phyloP scores from a whole-genome alignment of 2,329 filamentous ascomycete species.

The Bipolaris zeicola region DNA sequence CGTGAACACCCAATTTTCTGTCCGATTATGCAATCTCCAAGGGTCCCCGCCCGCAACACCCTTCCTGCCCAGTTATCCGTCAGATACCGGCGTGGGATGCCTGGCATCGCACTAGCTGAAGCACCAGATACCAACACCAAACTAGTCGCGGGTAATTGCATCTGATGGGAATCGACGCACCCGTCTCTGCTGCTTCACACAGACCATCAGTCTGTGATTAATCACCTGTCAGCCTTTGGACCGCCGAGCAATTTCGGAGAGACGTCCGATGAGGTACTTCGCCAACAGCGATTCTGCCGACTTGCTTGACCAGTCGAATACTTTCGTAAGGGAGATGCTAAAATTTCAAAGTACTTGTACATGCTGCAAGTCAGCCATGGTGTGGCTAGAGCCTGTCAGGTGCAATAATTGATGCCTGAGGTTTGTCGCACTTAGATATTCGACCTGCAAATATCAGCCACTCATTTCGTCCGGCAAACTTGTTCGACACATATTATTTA shows the following conservation, averaged over 20 bases:
- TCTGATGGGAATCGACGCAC: not conserved
- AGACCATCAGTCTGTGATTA: not conserved
- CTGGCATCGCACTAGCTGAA: slow-evolving; percentile 4
- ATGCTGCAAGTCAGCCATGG: not conserved
- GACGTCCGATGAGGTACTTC: not conserved
- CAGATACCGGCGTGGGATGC: slow-evolving; percentile 3
- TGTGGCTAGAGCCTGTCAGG: not conserved
- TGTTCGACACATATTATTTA: not conserved
- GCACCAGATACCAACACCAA: slow-evolving; percentile 6
- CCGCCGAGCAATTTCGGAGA: not conserved
- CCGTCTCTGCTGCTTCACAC: not conserved
- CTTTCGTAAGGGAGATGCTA: not conserved
- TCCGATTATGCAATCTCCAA: slow-evolving; percentile 8
- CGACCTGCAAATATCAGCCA: not conserved
- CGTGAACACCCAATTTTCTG: slow-evolving; percentile 8
- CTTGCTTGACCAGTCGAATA: not conserved
- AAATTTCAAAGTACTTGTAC: not conserved
- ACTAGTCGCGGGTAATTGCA: slow-evolving; percentile 10
- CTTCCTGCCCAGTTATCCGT: slow-evolving; percentile 5
- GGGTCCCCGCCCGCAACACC: not conserved
- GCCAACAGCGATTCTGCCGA: not conserved
- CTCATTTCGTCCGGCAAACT: not conserved
- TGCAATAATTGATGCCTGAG: not conserved
- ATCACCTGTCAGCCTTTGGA: not conserved
- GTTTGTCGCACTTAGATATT: not conserved